Base-by-base conservation (phyloP, 2,329 filamentous ascomycete genomes). In the Apiospora rasikravindrae region DNA sequence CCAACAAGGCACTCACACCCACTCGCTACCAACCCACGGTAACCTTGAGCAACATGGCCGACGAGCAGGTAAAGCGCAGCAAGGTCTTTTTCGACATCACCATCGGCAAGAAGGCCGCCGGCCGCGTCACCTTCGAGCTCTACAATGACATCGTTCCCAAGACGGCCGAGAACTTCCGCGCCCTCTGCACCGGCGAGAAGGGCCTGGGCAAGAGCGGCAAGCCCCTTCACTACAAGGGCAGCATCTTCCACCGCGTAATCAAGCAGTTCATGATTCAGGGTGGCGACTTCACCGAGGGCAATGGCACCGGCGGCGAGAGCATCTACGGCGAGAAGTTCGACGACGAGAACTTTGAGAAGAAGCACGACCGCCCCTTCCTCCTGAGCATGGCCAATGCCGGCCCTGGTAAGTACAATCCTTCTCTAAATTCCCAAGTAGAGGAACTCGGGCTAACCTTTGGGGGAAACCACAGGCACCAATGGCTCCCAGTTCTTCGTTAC, bases 231-330 rank as follows among this genome's bases (percentile, higher is more conserved):
- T 99, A 94, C 90, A 98, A 98, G 88, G 93, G 94, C 77, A 97
- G 94, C 73, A 87, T 86, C 77, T 98, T 99, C 88, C 96, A 99
- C 87, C 93, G 96, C 69, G 93, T 99, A 75, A 99, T 99, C 86
- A 98, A 98, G 88, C 90, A 94, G 79, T 99, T 99, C 85, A 98
- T 99, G 96, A 96, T 98, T 80, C 93, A 98, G 86, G 95, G 96
- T 80, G 96, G 96, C 84, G 96, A 98, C 83, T 99, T 99, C 83
- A 99, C 96, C 68, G 92, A 90, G 71, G 94, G 94, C 81, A 96
- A 98, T 81, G 96, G 96, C 76, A 98, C 96, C 37, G 96, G 96
- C 75, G 96, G 96, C 80, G 96, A 98, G 86, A 96, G 93, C 75
- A 98, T 99, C 83, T 99, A 98, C 81, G 96, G 96, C 80, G 93